Evolutionary conservation across 108 stramenopile genomes (phyloP).

Genomic region (Cyclotella kingstonii): DNA sequence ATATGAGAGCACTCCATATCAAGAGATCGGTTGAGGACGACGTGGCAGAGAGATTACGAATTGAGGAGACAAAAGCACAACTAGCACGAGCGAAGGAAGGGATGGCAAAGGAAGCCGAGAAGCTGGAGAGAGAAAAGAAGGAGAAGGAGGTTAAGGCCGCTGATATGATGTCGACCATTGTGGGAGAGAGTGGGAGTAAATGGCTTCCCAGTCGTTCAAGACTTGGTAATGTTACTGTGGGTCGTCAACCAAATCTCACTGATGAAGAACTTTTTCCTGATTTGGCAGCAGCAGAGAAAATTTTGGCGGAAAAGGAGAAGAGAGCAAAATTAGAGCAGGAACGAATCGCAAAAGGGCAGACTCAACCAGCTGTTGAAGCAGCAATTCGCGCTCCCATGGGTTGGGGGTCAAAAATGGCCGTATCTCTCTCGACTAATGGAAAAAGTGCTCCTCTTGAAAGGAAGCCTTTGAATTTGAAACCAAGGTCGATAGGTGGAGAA

Average conservation of each 20-base stretch:
- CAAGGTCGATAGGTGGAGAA: constrained; percentile 3
- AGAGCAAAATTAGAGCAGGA: constrained; percentile 54
- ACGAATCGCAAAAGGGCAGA: constrained; percentile 47
- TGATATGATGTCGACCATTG: constrained; percentile 19
- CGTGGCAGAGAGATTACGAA: constrained; percentile 78
- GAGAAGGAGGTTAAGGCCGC: constrained; percentile 53
- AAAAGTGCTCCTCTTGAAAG: background rate
- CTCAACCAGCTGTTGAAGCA: constrained; percentile 14
- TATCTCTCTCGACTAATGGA: background rate
- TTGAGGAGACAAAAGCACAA: constrained; percentile 82
- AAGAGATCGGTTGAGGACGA: constrained; percentile 63
- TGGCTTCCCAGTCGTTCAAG: constrained; percentile 68
- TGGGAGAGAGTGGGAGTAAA: constrained; percentile 46
- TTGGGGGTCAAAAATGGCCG: constrained; percentile 36
- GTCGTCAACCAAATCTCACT: constrained; percentile 50
- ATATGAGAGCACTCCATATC: constrained; percentile 70
- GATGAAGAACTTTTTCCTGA: constrained; percentile 86
- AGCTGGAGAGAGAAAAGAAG: constrained; percentile 70
- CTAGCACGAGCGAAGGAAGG: constrained; percentile 80
- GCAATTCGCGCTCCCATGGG: constrained; percentile 57
- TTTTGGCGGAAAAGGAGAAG: constrained; percentile 69
- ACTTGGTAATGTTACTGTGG: constrained; percentile 28
- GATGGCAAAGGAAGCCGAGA: constrained; percentile 84
- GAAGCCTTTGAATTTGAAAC: constrained; percentile 32
- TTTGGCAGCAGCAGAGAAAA: constrained; percentile 75